Evolutionary conservation across 169 alveolate species (phyloP).

Genomic region (Cryptosporidium muris): DNA sequence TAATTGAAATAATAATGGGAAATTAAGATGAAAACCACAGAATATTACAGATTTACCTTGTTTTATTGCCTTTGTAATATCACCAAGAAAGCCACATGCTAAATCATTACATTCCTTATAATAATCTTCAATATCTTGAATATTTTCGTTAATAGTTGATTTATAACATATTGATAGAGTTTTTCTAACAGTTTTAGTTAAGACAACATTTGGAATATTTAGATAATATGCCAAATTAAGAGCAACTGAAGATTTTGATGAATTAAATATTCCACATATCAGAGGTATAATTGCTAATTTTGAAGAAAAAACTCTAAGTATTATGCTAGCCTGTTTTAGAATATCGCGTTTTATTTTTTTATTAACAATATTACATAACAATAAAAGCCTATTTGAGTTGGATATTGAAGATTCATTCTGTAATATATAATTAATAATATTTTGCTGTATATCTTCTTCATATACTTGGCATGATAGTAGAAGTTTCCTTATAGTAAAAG

Average conservation of each 20-base stretch:
- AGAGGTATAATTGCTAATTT: constrained; percentile 48
- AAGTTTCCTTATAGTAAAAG: constrained; percentile 17
- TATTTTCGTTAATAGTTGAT: neutral
- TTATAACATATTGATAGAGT: constrained; percentile 15
- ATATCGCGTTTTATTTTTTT: constrained; percentile 5
- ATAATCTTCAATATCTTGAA: neutral
- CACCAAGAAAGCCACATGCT: neutral
- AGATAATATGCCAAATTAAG: constrained; percentile 24
- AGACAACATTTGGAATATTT: constrained; percentile 49
- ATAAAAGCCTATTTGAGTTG: neutral
- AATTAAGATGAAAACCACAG: constrained; percentile 35
- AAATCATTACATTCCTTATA: constrained; percentile 9
- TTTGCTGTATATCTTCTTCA: constrained; percentile 15
- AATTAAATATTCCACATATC: constrained; percentile 24
- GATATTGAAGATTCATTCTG: neutral
- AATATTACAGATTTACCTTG: constrained; percentile 60
- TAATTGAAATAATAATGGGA: constrained; percentile 35
- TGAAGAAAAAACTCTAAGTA: constrained; percentile 22
- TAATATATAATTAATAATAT: constrained; percentile 7
- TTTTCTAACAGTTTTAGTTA: constrained; percentile 22
- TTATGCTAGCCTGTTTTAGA: neutral
- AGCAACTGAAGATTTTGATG: constrained; percentile 18
- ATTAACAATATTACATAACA: neutral
- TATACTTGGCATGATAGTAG: constrained; percentile 32
- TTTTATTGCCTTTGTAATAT: constrained; percentile 46